These are phyloP conservation scores for Aspergillus nidulans DNA, from an alignment of 495 filamentous ascomycete genomes.

Conservation along the genomic window DNA sequence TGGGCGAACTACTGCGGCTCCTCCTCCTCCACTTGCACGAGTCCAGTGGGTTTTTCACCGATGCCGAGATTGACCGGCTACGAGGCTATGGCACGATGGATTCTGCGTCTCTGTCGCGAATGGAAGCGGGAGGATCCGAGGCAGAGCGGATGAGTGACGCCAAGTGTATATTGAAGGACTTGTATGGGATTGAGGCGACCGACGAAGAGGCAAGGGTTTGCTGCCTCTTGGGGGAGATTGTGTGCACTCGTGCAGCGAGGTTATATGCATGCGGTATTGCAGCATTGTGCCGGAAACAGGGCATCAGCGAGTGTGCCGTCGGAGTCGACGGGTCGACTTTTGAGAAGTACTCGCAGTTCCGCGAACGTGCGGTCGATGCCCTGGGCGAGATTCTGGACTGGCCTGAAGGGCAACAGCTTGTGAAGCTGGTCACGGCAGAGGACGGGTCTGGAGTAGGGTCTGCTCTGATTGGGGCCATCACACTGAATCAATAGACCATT, in stretches of 20 bases:
- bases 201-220: constrained; percentile 72
- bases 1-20: constrained; percentile 43
- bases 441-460: constrained; percentile 9
- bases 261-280: constrained; percentile 88
- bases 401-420: not conserved
- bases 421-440: constrained; percentile 5
- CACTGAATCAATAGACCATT: not conserved
- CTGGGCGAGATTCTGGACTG: constrained; percentile 44
- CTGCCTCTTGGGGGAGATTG: constrained; percentile 75
- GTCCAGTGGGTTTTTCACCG: constrained; percentile 27
- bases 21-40: constrained; percentile 36
- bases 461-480: constrained; percentile 5
- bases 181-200: constrained; percentile 59
- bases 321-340: constrained; percentile 90
- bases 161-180: constrained; percentile 64
- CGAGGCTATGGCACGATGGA: constrained; percentile 72
- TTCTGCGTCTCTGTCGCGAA: constrained; percentile 71
- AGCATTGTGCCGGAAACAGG: constrained; percentile 87
- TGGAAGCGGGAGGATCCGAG: constrained; percentile 61
- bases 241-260: constrained; percentile 82
- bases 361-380: constrained; percentile 71
- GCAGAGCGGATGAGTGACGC: constrained; percentile 36
- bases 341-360: constrained; percentile 91
- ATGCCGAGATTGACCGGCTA: constrained; percentile 50
- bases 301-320: constrained; percentile 72